Conservation (phyloP, 345 rosid species). For the Turnera subulata region DNA sequence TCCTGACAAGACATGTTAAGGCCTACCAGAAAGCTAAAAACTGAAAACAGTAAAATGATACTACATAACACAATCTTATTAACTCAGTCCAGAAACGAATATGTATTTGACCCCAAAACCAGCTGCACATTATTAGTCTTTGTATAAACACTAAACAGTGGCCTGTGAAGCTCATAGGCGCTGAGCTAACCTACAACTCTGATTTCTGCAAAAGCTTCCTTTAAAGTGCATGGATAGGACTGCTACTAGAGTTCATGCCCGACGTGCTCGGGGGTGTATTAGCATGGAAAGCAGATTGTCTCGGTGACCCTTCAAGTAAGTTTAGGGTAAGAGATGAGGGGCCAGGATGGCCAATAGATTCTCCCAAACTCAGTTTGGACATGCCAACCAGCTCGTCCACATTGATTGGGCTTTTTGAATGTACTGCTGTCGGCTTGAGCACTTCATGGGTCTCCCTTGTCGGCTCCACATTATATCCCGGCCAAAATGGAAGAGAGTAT, state of each 20-base stretch:
- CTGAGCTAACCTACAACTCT: slow-evolving; percentile 20
- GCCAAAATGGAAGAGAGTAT: slow-evolving; percentile 20
- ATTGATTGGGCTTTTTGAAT: slow-evolving; percentile 28
- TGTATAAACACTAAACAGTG: slow-evolving; percentile 25
- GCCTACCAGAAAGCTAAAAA: too few species aligned
- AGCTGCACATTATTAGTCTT: slow-evolving; percentile 31
- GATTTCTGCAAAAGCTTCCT: slow-evolving; percentile 10
- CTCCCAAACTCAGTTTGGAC: slow-evolving; percentile 29
- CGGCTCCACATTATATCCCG: slow-evolving; percentile 37
- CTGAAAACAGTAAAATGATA: too few species aligned
- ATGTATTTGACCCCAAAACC: slow-evolving; percentile 24
- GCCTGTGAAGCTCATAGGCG: slow-evolving; percentile 19
- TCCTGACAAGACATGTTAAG: too few species aligned
- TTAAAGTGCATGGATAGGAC: slow-evolving; percentile 28
- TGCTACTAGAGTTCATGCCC: slow-evolving; percentile 18
- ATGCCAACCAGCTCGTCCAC: slow-evolving; percentile 33
- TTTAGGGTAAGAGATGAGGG: slow-evolving; percentile 27
- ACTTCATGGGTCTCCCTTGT: slow-evolving; percentile 28
- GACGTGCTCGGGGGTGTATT: slow-evolving; percentile 15
- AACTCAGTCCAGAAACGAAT: too few species aligned
- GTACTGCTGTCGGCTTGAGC: slow-evolving; percentile 33
- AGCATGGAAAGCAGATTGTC: slow-evolving; percentile 33
- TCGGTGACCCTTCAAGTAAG: slow-evolving; percentile 22
- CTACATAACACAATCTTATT: too few species aligned
- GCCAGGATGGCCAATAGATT: slow-evolving; percentile 19